Percentiles rank a stretch among this genome's conserved stretches.
Evolutionary conservation across 306 rosid genomes (phyloP).

Genomic region (Astragalus membranaceus): DNA sequence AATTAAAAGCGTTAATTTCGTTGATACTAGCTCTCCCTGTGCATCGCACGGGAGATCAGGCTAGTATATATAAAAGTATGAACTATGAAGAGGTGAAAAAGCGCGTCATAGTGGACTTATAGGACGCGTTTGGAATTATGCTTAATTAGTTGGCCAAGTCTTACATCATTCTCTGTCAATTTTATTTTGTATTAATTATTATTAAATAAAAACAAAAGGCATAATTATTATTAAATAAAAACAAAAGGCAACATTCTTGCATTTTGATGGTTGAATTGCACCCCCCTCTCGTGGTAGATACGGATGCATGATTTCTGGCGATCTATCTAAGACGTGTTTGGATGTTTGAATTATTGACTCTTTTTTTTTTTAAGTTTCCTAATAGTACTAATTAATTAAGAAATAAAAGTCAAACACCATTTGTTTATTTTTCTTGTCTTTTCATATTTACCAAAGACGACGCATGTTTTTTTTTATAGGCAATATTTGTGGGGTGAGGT

Average conservation of each 20-base stretch:
- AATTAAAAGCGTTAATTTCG: too few relatives aligned
- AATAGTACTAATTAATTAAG: neutral
- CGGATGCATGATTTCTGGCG: neutral
- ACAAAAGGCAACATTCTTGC: too few relatives aligned
- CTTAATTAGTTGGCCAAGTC: slow-evolving; percentile 12
- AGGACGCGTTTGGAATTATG: slow-evolving; percentile 26
- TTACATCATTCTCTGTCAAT: too few relatives aligned
- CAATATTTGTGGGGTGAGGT: too few relatives aligned
- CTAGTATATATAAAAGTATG: slow-evolving; percentile 20
- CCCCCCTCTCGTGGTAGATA: neutral
- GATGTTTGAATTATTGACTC: slow-evolving; percentile 7
- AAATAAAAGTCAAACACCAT: slow-evolving; percentile 19
- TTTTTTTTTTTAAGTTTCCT: slow-evolving; percentile 9
- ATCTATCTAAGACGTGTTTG: slow-evolving; percentile 26
- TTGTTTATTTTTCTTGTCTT: neutral
- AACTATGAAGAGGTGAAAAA: neutral
- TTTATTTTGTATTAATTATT: too few relatives aligned
- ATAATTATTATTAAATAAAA: too few relatives aligned
- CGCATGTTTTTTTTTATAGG: too few relatives aligned
- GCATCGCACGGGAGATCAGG: too few relatives aligned
- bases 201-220: too few relatives aligned
- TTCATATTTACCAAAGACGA: neutral
- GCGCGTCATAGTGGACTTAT: slow-evolving; percentile 9
- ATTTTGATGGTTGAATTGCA: slow-evolving; percentile 3
- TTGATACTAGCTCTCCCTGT: too few relatives aligned